Base-by-base conservation (phyloP, 1,139 yeast species). In the Hansenula sp. region DNA sequence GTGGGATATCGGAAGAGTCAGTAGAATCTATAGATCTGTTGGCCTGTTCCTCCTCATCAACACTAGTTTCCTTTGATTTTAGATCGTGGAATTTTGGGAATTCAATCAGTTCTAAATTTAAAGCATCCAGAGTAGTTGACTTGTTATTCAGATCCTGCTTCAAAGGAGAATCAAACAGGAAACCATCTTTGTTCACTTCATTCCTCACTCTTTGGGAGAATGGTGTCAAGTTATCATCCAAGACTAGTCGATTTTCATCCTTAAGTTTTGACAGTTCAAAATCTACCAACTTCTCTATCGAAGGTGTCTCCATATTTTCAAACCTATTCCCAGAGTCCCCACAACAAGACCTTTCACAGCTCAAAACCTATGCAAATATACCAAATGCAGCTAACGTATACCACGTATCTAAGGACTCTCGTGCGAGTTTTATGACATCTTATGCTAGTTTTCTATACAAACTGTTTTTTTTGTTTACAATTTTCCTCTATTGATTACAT, bases 401-500 rank as follows among this genome's bases (percentile, higher is more conserved):
- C n/a, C n/a, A n/a, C n/a, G n/a, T n/a, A n/a, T n/a, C n/a, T n/a
- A n/a, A n/a, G n/a, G n/a, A n/a, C n/a, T 27, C 29, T 27, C 17
- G 29, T 27, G 29, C 29, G 17, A 27, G n/a, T n/a, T 12, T 9
- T 27, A 10, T 27, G 18, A 14, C 13, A 14, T n/a, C 4, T 5
- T 18, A 14, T 5, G 10, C 11, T n/a, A 22, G 6, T n/a, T 25
- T 3, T 32, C 19, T 28, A 14, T 22, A 22, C 16, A 11, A 26
- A 11, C 18, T 25, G 24, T 33, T 33, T 32, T 11, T 13, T 12
- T 33, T 33, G 35, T 33, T 33, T 33, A 33, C 35, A 25, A 25
- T 7, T 25, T 33, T 25, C 35, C 35, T n/a, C 18, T 7, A 32
- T n/a, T 18, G 35, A 33, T 33, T 33, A 33, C 35, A 33, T 33